phyloP scores from a whole-genome alignment of 2,329 filamentous ascomycete species.

The Samsoniella hepiali region DNA sequence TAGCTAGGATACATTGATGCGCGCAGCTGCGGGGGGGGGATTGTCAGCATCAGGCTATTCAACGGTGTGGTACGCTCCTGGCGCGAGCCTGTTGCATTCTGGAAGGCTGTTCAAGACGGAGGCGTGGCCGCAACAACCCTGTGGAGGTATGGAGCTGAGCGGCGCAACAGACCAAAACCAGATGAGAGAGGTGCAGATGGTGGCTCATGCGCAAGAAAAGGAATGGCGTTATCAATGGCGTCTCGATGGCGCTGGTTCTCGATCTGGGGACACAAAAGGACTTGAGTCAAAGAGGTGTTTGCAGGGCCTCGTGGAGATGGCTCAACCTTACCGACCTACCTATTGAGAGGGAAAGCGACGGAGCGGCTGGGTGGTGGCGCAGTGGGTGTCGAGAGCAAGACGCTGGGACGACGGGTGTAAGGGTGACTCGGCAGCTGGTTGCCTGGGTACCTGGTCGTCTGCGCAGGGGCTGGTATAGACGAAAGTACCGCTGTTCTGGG shows the following conservation, averaged over 20 bases:
- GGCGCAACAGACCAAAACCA: background rate
- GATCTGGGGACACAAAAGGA: constrained; percentile 14
- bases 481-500: background rate
- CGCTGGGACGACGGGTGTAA: too few species aligned
- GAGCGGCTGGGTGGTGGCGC: background rate
- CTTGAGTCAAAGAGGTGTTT: background rate
- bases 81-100: background rate
- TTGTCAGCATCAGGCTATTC: background rate
- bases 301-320: background rate
- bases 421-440: too few species aligned
- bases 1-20: background rate
- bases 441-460: background rate
- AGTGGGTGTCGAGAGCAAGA: too few species aligned
- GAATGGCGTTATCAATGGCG: constrained; percentile 15
- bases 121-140: background rate
- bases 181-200: constrained; percentile 15
- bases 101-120: background rate
- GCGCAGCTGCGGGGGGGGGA: constrained; percentile 3
- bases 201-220: constrained; percentile 9
- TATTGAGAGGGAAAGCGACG: constrained; percentile 2
- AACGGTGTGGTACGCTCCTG: background rate
- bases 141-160: constrained; percentile 1
- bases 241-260: constrained; percentile 13
- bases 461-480: too few species aligned
- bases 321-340: too few species aligned